Conservation (phyloP, 768 basidiomycete genomes). For the Phaffia australis region DNA sequence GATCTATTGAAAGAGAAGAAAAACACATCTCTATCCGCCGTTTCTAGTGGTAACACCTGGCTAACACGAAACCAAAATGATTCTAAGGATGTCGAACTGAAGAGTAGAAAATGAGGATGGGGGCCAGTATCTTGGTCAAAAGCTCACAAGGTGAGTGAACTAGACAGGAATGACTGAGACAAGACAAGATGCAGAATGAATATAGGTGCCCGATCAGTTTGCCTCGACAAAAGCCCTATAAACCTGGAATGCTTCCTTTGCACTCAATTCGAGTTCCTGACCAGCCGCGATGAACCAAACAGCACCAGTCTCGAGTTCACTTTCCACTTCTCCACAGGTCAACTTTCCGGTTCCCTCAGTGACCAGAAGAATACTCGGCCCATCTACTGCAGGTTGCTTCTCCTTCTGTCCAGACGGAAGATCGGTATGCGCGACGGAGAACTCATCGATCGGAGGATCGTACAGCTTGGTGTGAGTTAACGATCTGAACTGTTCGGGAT, state of each 20-base stretch:
- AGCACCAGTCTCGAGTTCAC: constrained; percentile 50
- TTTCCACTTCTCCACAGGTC: constrained; percentile 25
- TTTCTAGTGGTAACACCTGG: too few species aligned
- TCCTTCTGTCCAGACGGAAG: constrained; percentile 45
- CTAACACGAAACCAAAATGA: too few species aligned
- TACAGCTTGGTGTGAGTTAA: constrained; percentile 49
- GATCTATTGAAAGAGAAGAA: too few species aligned
- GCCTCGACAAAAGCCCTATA: constrained; percentile 58
- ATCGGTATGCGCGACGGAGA: constrained; percentile 63
- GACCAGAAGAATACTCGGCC: constrained; percentile 74
- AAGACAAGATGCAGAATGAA: too few species aligned
- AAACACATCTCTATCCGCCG: too few species aligned
- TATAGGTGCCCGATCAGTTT: constrained; percentile 15
- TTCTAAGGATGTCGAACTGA: too few species aligned
- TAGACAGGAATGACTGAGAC: too few species aligned
- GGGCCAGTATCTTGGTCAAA: too few species aligned
- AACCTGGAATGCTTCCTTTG: constrained; percentile 42
- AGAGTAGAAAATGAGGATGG: too few species aligned
- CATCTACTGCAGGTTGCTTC: constrained; percentile 52
- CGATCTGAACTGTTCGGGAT: constrained; percentile 46
- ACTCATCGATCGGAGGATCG: constrained; percentile 87
- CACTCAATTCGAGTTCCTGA: constrained; percentile 46
- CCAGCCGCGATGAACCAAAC: constrained; percentile 76
- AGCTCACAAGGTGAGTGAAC: too few species aligned
- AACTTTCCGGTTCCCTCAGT: constrained; percentile 57